Evolutionary conservation across 2,329 filamentous ascomycete species (phyloP), one percentile per base, ranked within the genome.

Genomic region (Trichoderma guizhouense): DNA sequence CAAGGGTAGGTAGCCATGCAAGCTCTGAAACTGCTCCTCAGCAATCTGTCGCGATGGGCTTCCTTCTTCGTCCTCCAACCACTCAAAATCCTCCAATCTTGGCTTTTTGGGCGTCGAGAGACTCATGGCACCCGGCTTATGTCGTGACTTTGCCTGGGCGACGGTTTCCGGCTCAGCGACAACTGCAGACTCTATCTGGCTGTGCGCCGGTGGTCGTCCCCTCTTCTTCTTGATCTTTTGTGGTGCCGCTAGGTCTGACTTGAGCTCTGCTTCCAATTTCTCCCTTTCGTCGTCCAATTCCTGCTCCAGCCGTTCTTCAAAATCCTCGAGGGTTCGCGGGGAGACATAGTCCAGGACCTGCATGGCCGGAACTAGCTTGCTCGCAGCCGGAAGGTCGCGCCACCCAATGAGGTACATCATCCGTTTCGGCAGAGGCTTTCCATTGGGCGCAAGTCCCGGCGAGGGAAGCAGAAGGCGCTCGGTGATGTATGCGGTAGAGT

Each of bases 311-410:
- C 81, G 77, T 68, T 83, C 85, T 73, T 90, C 88, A 82, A 85
- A 91, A 0, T 88, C 83, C 76, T 91, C 89, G 3, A 90, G 75
- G 11, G 82, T 83, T 12, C 82, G 80, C 2, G 86, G 85, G 0
- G 89, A 90, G 8, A 91, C 88, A 73, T 89, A 91, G 36, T 90
- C 85, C 14, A 87, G 81, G 7, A 89, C 82, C 72, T 82, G 70
- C 81, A 83, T 81, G 75, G 85, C 76, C 74, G 82, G 84, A 2
- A 90, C 81, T 3, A 84, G 75, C 61, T 86, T 78, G 21, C 83
- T 82, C 51, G 85, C 86, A 0, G 83, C 82, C 0, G 86, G 86
- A 0, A 85, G 77, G 72, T 89, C 87, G 28, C 79, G 82, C 84
- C 87, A 89, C 7, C 85, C 85, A 6, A 91, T 82, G 3, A 87